Conservation (phyloP, 179 eudicot species). For the Camellia oleifera region DNA sequence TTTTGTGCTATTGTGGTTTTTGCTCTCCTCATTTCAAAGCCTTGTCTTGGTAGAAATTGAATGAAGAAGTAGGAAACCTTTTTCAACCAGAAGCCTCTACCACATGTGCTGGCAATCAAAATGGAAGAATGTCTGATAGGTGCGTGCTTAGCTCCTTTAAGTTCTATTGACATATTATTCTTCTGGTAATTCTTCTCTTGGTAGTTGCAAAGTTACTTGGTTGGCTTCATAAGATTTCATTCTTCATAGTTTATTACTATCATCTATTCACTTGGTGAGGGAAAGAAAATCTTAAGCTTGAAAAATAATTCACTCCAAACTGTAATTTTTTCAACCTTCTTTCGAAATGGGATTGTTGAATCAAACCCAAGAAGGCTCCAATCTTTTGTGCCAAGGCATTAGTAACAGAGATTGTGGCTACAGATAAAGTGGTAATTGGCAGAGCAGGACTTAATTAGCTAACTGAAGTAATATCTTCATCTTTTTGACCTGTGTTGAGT, state of each 20-base stretch:
- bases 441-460: background rate
- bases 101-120: conserved; percentile 45
- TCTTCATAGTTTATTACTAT: no score
- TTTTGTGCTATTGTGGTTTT: conserved; percentile 20
- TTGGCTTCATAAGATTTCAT: background rate
- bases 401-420: background rate
- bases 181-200: background rate
- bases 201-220: background rate
- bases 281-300: background rate
- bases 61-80: conserved; percentile 43
- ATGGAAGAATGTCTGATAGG: conserved; percentile 48
- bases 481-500: background rate
- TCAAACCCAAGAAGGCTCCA: background rate
- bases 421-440: background rate
- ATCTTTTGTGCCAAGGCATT: background rate
- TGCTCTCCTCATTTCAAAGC: conserved; percentile 26
- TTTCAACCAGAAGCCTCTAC: conserved; percentile 50
- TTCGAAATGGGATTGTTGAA: conserved; percentile 5
- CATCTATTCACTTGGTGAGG: no score
- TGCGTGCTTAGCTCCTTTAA: conserved; percentile 17
- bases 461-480: background rate
- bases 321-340: background rate
- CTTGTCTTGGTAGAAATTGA: conserved; percentile 73
- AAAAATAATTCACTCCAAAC: background rate
- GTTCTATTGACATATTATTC: background rate